phyloP scores from a whole-genome alignment of 805 yeast genomes.

The Debaryomyces prosopidis region DNA sequence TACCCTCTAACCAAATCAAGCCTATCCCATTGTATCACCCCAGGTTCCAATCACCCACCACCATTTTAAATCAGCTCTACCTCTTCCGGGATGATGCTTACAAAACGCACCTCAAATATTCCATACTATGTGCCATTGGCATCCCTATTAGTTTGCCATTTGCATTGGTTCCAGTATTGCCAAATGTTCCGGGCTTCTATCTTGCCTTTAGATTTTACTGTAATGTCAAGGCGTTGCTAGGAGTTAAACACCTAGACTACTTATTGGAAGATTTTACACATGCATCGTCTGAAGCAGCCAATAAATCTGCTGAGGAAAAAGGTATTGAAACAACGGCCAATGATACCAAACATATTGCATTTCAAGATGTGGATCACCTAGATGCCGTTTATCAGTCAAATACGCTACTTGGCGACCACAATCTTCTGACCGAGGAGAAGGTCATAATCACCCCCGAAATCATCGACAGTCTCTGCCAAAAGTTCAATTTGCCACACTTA shows the following conservation, averaged over 20 bases:
- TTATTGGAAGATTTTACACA: slow-evolving; percentile 32
- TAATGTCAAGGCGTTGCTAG: slow-evolving; percentile 74
- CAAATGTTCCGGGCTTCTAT: slow-evolving; percentile 91
- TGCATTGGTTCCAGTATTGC: slow-evolving; percentile 79
- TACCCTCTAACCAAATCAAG: slow-evolving; percentile 30
- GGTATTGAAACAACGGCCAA: slow-evolving; percentile 6
- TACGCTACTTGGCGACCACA: slow-evolving; percentile 8
- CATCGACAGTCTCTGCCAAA: slow-evolving; percentile 45
- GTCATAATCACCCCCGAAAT: slow-evolving; percentile 47
- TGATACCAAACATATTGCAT: slow-evolving; percentile 24
- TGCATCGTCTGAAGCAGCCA: neutral
- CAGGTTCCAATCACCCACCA: slow-evolving; percentile 29
- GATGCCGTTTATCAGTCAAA: slow-evolving; percentile 19
- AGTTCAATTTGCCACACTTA: slow-evolving; percentile 46
- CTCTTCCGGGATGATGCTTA: slow-evolving; percentile 45
- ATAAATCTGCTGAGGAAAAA: neutral
- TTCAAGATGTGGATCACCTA: slow-evolving; percentile 12
- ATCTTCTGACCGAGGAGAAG: slow-evolving; percentile 25
- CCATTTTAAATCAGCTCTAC: slow-evolving; percentile 40
- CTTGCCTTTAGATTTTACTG: slow-evolving; percentile 80
- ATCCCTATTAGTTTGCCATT: slow-evolving; percentile 81
- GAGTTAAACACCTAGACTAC: slow-evolving; percentile 66
- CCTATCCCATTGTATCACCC: slow-evolving; percentile 45
- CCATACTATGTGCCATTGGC: slow-evolving; percentile 53
- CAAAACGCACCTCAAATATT: slow-evolving; percentile 55